Percentiles rank a stretch among this genome's conserved stretches.
Evolutionary conservation across 2,329 filamentous ascomycete species (phyloP).

Genomic region (Dactylellina haptotyla): DNA sequence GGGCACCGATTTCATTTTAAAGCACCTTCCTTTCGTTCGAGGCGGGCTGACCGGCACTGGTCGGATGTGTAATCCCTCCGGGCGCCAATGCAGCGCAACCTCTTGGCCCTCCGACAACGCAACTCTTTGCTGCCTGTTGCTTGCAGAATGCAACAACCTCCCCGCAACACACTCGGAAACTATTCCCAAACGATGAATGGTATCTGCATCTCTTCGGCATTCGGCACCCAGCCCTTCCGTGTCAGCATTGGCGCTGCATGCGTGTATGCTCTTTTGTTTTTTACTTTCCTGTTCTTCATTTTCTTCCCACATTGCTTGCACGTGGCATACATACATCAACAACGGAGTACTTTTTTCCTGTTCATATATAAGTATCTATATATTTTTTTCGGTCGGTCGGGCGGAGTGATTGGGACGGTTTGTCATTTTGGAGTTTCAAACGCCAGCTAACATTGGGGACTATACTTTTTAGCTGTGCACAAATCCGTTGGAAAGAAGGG

Average conservation of each 20-base stretch:
- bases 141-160: constrained; percentile 34
- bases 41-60: constrained; percentile 19
- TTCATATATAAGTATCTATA: constrained; percentile 9
- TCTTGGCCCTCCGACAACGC: constrained; percentile 11
- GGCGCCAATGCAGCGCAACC: not conserved
- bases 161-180: constrained; percentile 11
- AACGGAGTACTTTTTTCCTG: constrained; percentile 13
- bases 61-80: constrained; percentile 30
- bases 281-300: not conserved
- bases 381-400: constrained; percentile 10
- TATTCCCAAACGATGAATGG: too few species aligned
- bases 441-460: constrained; percentile 9
- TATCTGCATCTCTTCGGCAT: not conserved
- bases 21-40: too few species aligned
- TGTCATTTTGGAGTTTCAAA: constrained; percentile 18
- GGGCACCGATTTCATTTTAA: too few species aligned
- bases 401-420: constrained; percentile 18
- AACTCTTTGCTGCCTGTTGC: constrained; percentile 11
- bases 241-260: constrained; percentile 22
- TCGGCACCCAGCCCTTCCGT: too few species aligned
- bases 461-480: constrained; percentile 20
- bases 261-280: constrained; percentile 6
- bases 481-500: not conserved
- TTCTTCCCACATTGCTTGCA: not conserved
- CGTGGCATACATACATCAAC: constrained; percentile 6